Evolutionary conservation across 1,284 basidiomycete genomes (phyloP).

Genomic region (Rhodotorula sp.): DNA sequence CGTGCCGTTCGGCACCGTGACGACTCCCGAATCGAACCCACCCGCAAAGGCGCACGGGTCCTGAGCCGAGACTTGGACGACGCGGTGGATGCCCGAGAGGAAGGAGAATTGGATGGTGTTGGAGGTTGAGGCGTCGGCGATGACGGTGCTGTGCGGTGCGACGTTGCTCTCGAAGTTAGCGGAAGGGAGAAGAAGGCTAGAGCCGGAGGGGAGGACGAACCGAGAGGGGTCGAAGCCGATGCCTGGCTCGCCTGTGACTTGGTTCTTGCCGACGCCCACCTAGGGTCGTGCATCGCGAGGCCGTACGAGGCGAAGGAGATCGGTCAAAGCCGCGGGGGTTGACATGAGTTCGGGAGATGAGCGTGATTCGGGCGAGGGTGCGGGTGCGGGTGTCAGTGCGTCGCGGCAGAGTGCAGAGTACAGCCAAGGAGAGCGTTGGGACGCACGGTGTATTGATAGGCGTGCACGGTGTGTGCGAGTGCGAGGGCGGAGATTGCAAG

Average conservation of each 20-base stretch:
- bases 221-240: slow-evolving; percentile 23
- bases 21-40: slow-evolving; percentile 14
- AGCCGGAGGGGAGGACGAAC: background rate
- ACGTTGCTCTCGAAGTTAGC: background rate
- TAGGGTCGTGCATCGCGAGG: background rate
- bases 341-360: background rate
- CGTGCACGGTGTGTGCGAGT: background rate
- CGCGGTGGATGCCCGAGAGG: slow-evolving; percentile 13
- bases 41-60: slow-evolving; percentile 13
- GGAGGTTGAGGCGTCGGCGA: background rate
- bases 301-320: too few species aligned
- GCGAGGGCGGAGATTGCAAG: background rate
- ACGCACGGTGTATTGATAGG: slow-evolving; percentile 1
- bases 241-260: slow-evolving; percentile 1
- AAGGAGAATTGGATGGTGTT: slow-evolving; percentile 1
- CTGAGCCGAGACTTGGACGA: slow-evolving; percentile 12
- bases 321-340: background rate
- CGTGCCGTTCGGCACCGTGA: slow-evolving; percentile 1
- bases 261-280: slow-evolving; percentile 9
- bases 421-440: background rate
- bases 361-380: background rate
- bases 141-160: background rate
- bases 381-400: background rate
- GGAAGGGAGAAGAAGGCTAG: background rate
- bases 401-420: background rate